Evolutionary conservation across 495 filamentous ascomycete genomes (phyloP), one percentile per base, ranked within the genome.

Genomic region (Penicillium bialowiezense): DNA sequence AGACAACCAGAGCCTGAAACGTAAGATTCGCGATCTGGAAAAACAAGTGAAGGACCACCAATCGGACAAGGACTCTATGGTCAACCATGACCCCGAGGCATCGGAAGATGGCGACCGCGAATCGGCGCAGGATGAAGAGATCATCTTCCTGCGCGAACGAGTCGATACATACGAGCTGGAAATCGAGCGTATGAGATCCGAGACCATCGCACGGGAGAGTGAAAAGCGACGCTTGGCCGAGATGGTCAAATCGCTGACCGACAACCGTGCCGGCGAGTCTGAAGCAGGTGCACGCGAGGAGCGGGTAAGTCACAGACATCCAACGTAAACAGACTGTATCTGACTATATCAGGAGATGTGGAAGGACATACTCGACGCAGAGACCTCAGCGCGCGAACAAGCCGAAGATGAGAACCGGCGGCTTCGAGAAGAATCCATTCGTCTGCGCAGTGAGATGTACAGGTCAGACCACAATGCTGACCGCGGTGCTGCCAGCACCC

Each of bases 301-400:
- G 55, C 82, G 91, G 49, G 81, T 82, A 55, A 65, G 69, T 41
- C 15, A 23, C 31, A 23, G 37, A 36, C 2, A 37, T 8, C 13
- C 23, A 28, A 12, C 15, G 10, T 12, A 24, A 21, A 33, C n/a
- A 28, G 14, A 12, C 18, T 40, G 50, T 54, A 31, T 55, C 20
- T 17, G 38, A 15, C 43, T 40, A 18, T 52, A 7, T 40, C 28
- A 79, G 76, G 87, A 91, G 41, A 91, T 96, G 70, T 95, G 88
- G 85, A 93, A 92, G 62, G 92, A 98, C 60, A 82, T 97, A 56
- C 78, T 96, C n/a, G 90, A 97, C 56, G 87, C 91, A 37, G 93
- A 97, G 64, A 92, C 89, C 5, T 83, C 88, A 1, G 81, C 91
- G 44, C 82, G 93, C 32, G 93, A 97, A 66, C 89, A 96, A 64